phyloP scores from a whole-genome alignment of 805 yeast genomes.

The Candida oleophila region DNA sequence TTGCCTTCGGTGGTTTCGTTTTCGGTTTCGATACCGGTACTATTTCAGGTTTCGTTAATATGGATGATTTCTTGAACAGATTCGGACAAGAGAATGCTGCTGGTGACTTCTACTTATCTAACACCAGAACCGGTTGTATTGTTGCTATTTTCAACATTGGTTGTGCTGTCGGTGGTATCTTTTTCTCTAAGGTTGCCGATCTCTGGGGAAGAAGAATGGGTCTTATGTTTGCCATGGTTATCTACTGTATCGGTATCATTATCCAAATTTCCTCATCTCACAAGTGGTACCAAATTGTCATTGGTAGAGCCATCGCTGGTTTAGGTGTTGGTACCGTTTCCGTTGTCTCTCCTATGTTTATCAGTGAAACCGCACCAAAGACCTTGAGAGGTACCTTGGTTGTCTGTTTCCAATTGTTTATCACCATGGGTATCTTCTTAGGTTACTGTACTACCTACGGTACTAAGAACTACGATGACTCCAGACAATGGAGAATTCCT shows the following conservation, averaged over 20 bases:
- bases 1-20: conserved; percentile 76
- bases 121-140: conserved; percentile 51
- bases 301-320: conserved; percentile 68
- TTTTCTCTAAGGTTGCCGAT: conserved; percentile 58
- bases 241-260: conserved; percentile 60
- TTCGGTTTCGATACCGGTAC: conserved; percentile 83
- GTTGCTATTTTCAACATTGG: conserved; percentile 64
- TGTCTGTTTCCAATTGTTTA: conserved; percentile 66
- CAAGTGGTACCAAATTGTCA: conserved; percentile 62
- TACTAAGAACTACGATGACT: conserved; percentile 50
- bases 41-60: conserved; percentile 67
- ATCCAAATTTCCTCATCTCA: conserved; percentile 56
- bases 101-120: conserved; percentile 45
- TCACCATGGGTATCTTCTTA: conserved; percentile 67
- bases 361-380: conserved; percentile 70
- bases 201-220: conserved; percentile 59
- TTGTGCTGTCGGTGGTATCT: conserved; percentile 71
- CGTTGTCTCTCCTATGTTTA: conserved; percentile 64
- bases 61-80: conserved; percentile 52
- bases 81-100: conserved; percentile 49
- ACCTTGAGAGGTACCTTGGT: conserved; percentile 70
- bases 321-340: conserved; percentile 72
- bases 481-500: conserved; percentile 69
- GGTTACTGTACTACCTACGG: conserved; percentile 71
- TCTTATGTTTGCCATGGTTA: conserved; percentile 49